Percentiles rank a stretch among this genome's conserved stretches.
Conservation (phyloP, 2,329 filamentous ascomycete species). For the Scedosporium aurantiacum region DNA sequence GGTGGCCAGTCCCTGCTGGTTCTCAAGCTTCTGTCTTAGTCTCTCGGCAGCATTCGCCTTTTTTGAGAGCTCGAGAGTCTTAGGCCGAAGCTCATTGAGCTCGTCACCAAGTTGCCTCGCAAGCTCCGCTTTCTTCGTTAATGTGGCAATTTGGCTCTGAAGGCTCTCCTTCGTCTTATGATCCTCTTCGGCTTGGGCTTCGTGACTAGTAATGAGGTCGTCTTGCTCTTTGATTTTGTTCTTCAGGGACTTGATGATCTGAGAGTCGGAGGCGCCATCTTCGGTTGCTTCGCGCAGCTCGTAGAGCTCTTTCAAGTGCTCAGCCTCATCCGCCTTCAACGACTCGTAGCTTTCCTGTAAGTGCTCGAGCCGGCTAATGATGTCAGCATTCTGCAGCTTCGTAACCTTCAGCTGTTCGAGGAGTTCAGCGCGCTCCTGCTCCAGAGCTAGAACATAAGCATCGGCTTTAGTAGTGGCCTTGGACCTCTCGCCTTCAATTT, state of each 20-base stretch:
- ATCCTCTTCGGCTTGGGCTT: conserved; percentile 50
- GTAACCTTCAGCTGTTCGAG: conserved; percentile 39
- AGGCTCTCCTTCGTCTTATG: conserved; percentile 32
- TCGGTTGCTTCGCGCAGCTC: conserved; percentile 36
- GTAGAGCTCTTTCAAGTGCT: conserved; percentile 42
- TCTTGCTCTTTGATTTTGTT: conserved; percentile 54
- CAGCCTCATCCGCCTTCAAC: conserved; percentile 51
- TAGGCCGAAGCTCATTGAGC: conserved; percentile 46
- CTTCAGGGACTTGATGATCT: conserved; percentile 42
- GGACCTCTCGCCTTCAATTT: conserved; percentile 20
- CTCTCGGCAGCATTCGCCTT: conserved; percentile 54
- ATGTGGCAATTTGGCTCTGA: conserved; percentile 34
- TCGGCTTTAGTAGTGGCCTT: conserved; percentile 21
- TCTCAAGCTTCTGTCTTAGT: conserved; percentile 49
- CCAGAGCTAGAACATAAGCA: conserved; percentile 37
- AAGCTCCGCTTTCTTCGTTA: conserved; percentile 35
- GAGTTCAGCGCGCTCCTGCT: conserved; percentile 42
- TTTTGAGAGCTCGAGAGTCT: conserved; percentile 46
- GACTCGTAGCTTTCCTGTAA: conserved; percentile 54
- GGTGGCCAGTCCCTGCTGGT: conserved; percentile 41
- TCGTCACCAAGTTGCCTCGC: conserved; percentile 46
- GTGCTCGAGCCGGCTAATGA: conserved; percentile 47
- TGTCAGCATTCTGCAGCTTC: conserved; percentile 46
- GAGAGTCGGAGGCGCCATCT: conserved; percentile 40
- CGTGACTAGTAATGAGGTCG: conserved; percentile 59